phyloP scores from a whole-genome alignment of 768 basidiomycete genomes.

The Tubosaeta sp. region DNA sequence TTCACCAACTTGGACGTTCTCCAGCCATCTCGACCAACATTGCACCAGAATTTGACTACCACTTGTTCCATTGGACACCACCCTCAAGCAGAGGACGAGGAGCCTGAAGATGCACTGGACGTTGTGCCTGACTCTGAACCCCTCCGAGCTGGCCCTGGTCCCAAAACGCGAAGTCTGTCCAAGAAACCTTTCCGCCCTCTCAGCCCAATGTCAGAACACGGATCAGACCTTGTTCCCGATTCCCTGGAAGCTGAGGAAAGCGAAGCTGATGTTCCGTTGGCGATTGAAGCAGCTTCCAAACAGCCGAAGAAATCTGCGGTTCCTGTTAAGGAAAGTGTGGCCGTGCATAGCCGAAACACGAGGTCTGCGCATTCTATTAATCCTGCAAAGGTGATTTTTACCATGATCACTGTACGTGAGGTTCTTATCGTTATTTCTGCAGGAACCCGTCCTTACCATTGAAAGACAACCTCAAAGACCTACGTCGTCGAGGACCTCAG shows the following conservation, averaged over 20 bases:
- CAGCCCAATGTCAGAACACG: conserved; percentile 22
- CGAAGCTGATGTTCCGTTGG: conserved; percentile 45
- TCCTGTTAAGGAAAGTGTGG: conserved; percentile 1
- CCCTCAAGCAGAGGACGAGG: neutral
- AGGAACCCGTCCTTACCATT: neutral
- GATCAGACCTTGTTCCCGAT: conserved; percentile 28
- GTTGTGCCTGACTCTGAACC: conserved; percentile 67
- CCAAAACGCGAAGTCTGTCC: conserved; percentile 9
- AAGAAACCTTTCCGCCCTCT: conserved; percentile 16
- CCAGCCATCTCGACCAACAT: conserved; percentile 1
- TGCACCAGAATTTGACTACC: neutral
- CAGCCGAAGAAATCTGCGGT: conserved; percentile 5
- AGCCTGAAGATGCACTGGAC: conserved; percentile 38
- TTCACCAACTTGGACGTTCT: neutral
- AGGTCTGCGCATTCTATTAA: neutral
- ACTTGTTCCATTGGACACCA: neutral
- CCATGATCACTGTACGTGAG: neutral
- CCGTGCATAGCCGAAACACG: conserved; percentile 3
- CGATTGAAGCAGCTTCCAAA: conserved; percentile 23
- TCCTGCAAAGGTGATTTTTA: conserved; percentile 16
- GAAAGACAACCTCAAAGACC: conserved; percentile 11
- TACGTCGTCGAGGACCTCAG: conserved; percentile 5
- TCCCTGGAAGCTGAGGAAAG: conserved; percentile 29
- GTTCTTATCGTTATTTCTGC: neutral
- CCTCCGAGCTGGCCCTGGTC: conserved; percentile 29